A percentile compares a stretch with the other conserved stretches of the same genome.
Evolutionary conservation across 192 early-diverging fungal genomes (phyloP).

Genomic region (Thamnidium elegans): DNA sequence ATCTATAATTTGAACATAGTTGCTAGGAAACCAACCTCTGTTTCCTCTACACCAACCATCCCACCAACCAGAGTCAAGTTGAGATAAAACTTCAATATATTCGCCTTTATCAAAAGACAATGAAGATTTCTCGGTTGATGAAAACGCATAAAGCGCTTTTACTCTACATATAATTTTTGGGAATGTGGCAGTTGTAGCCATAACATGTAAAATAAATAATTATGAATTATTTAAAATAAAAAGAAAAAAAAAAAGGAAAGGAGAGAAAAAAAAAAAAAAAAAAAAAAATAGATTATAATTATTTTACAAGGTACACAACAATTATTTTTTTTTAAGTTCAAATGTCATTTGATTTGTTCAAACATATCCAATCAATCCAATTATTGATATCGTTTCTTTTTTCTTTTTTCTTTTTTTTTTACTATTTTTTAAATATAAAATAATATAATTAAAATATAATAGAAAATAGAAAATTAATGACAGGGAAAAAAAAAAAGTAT

Average conservation of each 20-base stretch:
- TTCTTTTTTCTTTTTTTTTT: too few relatives aligned
- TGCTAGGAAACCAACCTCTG: constrained; percentile 91
- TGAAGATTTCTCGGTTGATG: constrained; percentile 70
- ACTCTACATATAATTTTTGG: constrained; percentile 44
- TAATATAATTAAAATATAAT: too few relatives aligned
- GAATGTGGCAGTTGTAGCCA: background rate
- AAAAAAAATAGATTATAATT: constrained; percentile 3
- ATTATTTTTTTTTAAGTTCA: background rate
- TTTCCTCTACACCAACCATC: constrained; percentile 79
- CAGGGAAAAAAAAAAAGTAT: too few relatives aligned
- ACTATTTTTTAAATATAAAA: too few relatives aligned
- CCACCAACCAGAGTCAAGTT: constrained; percentile 97
- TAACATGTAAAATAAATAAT: constrained; percentile 3
- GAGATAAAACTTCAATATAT: constrained; percentile 85
- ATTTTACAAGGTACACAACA: background rate
- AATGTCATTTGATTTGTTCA: constrained; percentile 14
- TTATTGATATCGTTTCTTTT: too few relatives aligned
- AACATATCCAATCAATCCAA: background rate
- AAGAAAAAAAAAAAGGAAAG: constrained; percentile 11
- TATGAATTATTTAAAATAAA: background rate
- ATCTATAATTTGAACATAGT: constrained; percentile 68
- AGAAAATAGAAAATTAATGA: too few relatives aligned
- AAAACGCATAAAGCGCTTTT: constrained; percentile 83
- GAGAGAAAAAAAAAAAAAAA: constrained; percentile 10
- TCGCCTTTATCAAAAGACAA: constrained; percentile 84